Conservation (phyloP, 2,329 filamentous ascomycete species). For the Botryotinia calthae region DNA sequence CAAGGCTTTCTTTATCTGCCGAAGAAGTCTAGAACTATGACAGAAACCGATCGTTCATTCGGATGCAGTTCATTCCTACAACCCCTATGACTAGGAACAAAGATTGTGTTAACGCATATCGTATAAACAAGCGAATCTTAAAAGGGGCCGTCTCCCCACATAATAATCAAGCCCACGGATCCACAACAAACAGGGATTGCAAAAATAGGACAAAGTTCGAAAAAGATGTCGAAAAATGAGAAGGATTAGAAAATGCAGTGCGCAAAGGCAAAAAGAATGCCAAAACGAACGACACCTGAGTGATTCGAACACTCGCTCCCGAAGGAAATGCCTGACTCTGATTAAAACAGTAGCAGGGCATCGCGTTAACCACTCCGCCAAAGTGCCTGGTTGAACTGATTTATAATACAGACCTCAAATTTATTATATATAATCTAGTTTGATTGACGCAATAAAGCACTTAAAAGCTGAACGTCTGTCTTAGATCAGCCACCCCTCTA, state of each 20-base stretch:
- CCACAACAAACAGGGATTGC: background rate
- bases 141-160: background rate
- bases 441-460: rapidly evolving
- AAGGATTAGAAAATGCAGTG: background rate
- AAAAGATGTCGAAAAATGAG: background rate
- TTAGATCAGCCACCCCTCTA: too few species aligned
- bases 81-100: background rate
- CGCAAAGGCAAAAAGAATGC: rapidly evolving
- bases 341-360: slow-evolving; percentile 3
- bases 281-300: background rate
- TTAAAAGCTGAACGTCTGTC: background rate
- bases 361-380: slow-evolving; percentile 20
- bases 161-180: background rate
- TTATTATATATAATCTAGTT: rapidly evolving
- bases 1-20: background rate
- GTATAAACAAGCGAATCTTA: slow-evolving; percentile 5
- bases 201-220: background rate
- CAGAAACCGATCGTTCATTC: background rate
- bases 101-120: background rate
- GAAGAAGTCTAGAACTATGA: background rate
- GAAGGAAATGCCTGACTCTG: slow-evolving; percentile 17
- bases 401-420: rapidly evolving
- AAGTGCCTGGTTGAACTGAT: background rate
- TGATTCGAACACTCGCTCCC: slow-evolving; percentile 19
- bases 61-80: background rate